Base-by-base conservation (phyloP, 1,284 basidiomycete genomes). In the Amylostereum areolatum region DNA sequence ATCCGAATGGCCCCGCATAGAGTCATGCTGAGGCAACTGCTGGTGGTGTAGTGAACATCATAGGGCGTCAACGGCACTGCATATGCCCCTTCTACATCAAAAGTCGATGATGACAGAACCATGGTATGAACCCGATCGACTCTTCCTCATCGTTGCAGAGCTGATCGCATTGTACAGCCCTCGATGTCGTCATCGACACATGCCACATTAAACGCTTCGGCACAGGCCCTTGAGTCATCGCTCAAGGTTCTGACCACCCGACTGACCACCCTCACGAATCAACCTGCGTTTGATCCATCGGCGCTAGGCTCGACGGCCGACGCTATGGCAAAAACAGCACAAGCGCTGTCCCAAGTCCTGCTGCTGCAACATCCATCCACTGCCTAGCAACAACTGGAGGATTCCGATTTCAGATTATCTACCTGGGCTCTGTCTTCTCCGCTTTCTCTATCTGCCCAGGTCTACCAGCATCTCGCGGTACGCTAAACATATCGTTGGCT, bases 261-360 rank as follows among this genome's bases (percentile, higher is more conserved):
- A 58, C 62, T 89, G 43, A 63, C 67, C 27, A 57, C 64, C 27
- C 64, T 80, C 24, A 70, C 79, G 4, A 62, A 63, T 30, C 66
- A 63, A 40, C 56, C 68, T 5, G 52, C 65, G 29, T 40, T 77
- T 45, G 82, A 89, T 57, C 70, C 74, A 25, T 49, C 57, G 18
- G 67, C 73, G 12, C 76, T 90, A 46, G 75, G 73, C 28, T 67
- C 71, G 43, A 80, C 78, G 3, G 85, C 86, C n/a, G 84, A 89
- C 52, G 78, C 84, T 1, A 85, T 90, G 42, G 64, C 68, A 42
- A 85, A 81, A 60, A 79, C 85, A 10, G 73, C 79, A 2, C 74
- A 79, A 54, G 85, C 86, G 8, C 66, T 89, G 49, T 65, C 66
- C 5, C 73, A 82, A 50, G 74, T 86, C 46, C 78, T 73, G 52